phyloP scores from a whole-genome alignment of 345 rosid species.

The Citrus reticulata region DNA sequence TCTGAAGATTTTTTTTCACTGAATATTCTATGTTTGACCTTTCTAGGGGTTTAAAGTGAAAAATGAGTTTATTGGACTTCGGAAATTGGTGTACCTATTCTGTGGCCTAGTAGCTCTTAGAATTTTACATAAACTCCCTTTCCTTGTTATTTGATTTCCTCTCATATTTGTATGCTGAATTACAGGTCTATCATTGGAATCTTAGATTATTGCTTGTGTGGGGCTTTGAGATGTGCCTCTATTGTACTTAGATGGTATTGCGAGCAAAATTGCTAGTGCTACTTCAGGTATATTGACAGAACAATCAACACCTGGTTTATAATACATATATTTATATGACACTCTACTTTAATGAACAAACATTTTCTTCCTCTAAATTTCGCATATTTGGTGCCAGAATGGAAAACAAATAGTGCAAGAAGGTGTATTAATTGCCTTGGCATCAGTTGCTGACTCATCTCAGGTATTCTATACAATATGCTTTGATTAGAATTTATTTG shows the following conservation, averaged over 20 bases:
- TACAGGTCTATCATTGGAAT: too few species aligned
- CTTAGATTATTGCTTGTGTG: too few species aligned
- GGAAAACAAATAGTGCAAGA: constrained; percentile 99
- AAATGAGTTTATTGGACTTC: not conserved
- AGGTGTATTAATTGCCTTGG: constrained; percentile 98
- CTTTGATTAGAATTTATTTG: not conserved
- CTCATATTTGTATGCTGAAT: too few species aligned
- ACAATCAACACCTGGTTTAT: not conserved
- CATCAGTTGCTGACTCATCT: constrained; percentile 98
- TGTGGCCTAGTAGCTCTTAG: not conserved
- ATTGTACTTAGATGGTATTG: too few species aligned
- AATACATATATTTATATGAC: not conserved
- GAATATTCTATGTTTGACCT: too few species aligned
- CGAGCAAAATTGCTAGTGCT: constrained; percentile 57
- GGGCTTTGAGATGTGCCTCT: too few species aligned
- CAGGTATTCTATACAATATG: constrained; percentile 47
- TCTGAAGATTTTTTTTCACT: too few species aligned
- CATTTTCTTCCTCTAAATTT: constrained; percentile 4
- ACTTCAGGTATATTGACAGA: constrained; percentile 60
- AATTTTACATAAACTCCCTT: too few species aligned
- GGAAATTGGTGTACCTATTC: not conserved
- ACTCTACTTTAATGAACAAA: not conserved
- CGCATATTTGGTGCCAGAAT: constrained; percentile 44
- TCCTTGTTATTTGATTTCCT: constrained; percentile 35
- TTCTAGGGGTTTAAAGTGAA: too few species aligned